These are phyloP conservation scores for Hypomontagnella monticulosa DNA, from an alignment of 495 filamentous ascomycete species.

Conservation along the genomic window DNA sequence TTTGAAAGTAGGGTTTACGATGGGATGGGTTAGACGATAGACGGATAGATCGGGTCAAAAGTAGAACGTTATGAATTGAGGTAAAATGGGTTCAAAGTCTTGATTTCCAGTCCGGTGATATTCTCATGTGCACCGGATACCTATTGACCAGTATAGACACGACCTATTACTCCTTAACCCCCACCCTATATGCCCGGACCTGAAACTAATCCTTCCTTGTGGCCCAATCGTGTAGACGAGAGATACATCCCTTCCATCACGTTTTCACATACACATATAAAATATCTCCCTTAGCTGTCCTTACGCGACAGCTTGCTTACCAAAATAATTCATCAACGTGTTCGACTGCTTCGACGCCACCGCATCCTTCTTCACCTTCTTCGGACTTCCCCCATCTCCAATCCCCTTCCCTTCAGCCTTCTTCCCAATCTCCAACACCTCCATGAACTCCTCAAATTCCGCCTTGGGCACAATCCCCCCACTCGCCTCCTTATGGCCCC, in stretches of 20 bases:
- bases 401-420: slow-evolving; percentile 54
- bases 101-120: too few species aligned
- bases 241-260: background rate
- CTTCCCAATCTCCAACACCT: slow-evolving; percentile 61
- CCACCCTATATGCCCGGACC: too few species aligned
- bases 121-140: too few species aligned
- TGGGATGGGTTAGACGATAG: too few species aligned
- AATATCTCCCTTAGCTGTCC: background rate
- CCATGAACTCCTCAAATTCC: slow-evolving; percentile 67
- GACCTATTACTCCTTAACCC: too few species aligned
- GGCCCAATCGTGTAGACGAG: background rate
- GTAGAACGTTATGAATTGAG: too few species aligned
- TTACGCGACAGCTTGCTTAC: slow-evolving; percentile 34
- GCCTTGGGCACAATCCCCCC: slow-evolving; percentile 63
- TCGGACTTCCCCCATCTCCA: slow-evolving; percentile 39
- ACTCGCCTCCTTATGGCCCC: slow-evolving; percentile 67
- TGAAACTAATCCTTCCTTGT: background rate
- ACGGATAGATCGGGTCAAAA: too few species aligned
- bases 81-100: too few species aligned
- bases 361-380: slow-evolving; percentile 45
- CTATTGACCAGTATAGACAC: too few species aligned
- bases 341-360: slow-evolving; percentile 53
- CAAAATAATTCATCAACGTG: slow-evolving; percentile 59
- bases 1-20: too few species aligned
- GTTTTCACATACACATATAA: background rate